Base-by-base conservation (phyloP, 306 rosid genomes). In the Nissolia schottii region DNA sequence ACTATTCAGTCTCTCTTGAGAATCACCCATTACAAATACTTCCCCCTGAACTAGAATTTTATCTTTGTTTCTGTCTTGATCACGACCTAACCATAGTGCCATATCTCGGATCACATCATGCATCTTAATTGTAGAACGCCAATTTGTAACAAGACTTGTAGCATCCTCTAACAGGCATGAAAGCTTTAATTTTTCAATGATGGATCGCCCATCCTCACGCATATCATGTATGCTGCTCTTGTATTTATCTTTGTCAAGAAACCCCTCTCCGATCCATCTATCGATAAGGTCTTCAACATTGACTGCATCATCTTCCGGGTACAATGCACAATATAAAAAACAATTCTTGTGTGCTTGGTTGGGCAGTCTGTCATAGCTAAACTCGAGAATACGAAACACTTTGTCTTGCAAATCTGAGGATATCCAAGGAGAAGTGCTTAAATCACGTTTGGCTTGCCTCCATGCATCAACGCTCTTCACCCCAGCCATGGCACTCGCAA, bases 401-500 rank as follows among this genome's bases (percentile, higher is more conserved):
- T 29, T 18, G 0, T 22, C 3, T 20, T 55, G 72, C 5, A 49
- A 11, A 59, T 28, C 24, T 28, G 16, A 2, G 28, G 18, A 2
- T 23, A 1, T 62, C 57, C 24, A 74, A 15, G 23, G 2, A 38
- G 40, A 67, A 22, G 13, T 67, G 9, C 14, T 16, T 3, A 80
- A 41, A 2, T 28, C 32, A 4, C 7, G 5, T 60, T 0, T 41
- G 0, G 80, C 71, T 3, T 13, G 6, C 10, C 28, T 24, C 80
- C 80, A 80, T 38, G 59, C 62, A 6, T 51, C 35, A 2, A 53
- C 3, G 1, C 2, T 51, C 1, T 14, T 7, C 37, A 51, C 59
- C 2, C 76, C 71, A 15, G 76, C 61, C 80, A 80, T 67, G 29
- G 77, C 72, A 49, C 48, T 8, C 3, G 54, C 80, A 9, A 67